A percentile compares a stretch with the other conserved stretches of the same genome.
phyloP scores from a whole-genome alignment of 371 early-diverging fungal genomes.

The Chytridiales sp. region DNA sequence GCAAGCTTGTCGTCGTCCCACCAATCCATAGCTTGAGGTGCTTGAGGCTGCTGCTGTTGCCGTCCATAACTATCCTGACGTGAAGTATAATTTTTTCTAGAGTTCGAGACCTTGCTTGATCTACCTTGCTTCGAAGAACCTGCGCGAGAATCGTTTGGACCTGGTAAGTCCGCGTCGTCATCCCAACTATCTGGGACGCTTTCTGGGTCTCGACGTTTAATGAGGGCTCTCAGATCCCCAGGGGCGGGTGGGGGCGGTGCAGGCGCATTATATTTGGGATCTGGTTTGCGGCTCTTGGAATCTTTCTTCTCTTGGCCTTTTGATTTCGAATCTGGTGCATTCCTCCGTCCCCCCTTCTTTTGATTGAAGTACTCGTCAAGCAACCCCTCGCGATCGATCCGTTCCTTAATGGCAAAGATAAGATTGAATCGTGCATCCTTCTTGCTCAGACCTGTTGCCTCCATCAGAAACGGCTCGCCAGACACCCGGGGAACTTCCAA shows the following conservation, averaged over 20 bases:
- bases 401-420: background rate
- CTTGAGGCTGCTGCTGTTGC: background rate
- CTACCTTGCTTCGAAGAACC: background rate
- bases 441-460: slow-evolving; percentile 23
- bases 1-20: slow-evolving; percentile 5
- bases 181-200: slow-evolving; percentile 13
- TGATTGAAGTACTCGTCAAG: slow-evolving; percentile 5
- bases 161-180: background rate
- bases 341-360: slow-evolving; percentile 2
- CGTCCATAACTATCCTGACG: no score
- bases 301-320: background rate
- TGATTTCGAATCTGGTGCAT: background rate
- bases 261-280: no score
- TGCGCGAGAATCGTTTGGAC: background rate
- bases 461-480: background rate
- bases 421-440: slow-evolving; percentile 19
- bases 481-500: slow-evolving; percentile 23
- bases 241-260: no score
- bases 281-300: background rate
- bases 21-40: slow-evolving; percentile 5
- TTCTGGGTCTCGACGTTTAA: background rate
- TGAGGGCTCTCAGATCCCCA: no score
- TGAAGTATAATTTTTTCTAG: no score
- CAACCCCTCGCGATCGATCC: slow-evolving; percentile 18
- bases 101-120: background rate